Evolutionary conservation across 306 rosid genomes (phyloP).

Genomic region (Vicia faba): DNA sequence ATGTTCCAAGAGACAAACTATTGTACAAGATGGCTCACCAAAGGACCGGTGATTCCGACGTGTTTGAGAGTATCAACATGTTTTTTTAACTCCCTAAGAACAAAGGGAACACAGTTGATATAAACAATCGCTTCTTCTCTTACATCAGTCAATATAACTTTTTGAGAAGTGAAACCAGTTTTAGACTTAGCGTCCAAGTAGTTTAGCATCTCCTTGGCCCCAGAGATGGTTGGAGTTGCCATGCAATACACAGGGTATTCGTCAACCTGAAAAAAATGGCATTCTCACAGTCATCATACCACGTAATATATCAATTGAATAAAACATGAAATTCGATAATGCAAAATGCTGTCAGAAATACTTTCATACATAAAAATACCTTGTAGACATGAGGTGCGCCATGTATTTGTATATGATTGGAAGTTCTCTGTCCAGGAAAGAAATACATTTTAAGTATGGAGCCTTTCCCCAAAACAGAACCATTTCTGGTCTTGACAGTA

Average conservation of each 20-base stretch:
- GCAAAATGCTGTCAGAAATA: not conserved
- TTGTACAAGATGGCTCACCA: constrained; percentile 54
- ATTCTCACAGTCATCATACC: constrained; percentile 2
- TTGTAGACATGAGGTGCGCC: constrained; percentile 84
- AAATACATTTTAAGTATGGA: constrained; percentile 89
- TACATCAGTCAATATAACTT: constrained; percentile 75
- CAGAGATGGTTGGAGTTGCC: constrained; percentile 88
- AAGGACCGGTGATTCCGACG: constrained; percentile 85
- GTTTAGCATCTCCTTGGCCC: constrained; percentile 84
- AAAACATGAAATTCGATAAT: not conserved
- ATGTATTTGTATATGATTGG: constrained; percentile 73
- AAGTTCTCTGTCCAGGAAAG: constrained; percentile 92
- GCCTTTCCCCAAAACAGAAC: constrained; percentile 90
- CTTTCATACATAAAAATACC: constrained; percentile 51
- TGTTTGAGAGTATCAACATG: constrained; percentile 91
- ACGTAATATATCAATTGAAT: constrained; percentile 5
- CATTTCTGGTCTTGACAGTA: constrained; percentile 68
- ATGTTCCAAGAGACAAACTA: constrained; percentile 34
- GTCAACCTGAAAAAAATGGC: constrained; percentile 56
- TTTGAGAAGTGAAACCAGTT: constrained; percentile 47
- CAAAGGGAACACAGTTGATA: constrained; percentile 79
- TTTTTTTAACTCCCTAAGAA: constrained; percentile 82
- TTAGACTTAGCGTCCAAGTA: constrained; percentile 65
- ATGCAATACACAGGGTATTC: constrained; percentile 85
- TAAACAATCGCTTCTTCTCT: constrained; percentile 91